A percentile compares a stretch with the other conserved stretches of the same genome.
phyloP scores from a whole-genome alignment of 164 flowering plant species.

The Vitis labrusca region DNA sequence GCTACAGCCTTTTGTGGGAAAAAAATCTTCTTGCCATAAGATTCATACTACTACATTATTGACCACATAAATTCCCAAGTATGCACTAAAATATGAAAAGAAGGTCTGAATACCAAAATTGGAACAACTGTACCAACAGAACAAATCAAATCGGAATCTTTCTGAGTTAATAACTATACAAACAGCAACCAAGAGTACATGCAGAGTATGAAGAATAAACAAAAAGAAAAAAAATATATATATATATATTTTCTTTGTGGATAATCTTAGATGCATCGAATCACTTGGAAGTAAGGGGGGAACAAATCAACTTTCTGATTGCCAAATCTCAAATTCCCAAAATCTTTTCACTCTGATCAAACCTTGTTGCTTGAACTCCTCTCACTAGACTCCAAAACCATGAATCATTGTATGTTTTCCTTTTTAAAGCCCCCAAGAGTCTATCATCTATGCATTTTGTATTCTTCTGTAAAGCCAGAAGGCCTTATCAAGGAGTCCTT shows the following conservation, averaged over 20 bases:
- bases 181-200: not conserved
- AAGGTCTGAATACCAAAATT: not conserved
- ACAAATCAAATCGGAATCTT: slow-evolving; percentile 3
- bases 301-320: not conserved
- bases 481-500: no score
- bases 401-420: not conserved
- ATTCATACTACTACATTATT: no score
- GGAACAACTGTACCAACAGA: not conserved
- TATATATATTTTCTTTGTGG: not conserved
- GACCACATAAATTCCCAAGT: not conserved
- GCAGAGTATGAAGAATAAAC: not conserved
- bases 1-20: no score
- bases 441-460: no score
- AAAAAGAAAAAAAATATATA: not conserved
- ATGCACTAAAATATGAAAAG: not conserved
- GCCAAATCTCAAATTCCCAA: not conserved
- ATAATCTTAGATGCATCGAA: not conserved
- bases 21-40: no score
- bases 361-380: not conserved
- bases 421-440: no score
- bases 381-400: not conserved
- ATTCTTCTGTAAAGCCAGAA: no score
- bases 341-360: not conserved
- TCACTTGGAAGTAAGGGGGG: not conserved
- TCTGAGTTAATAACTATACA: not conserved